Conservation (phyloP, 495 filamentous ascomycete genomes). For the Jackrogersella multiformis region DNA sequence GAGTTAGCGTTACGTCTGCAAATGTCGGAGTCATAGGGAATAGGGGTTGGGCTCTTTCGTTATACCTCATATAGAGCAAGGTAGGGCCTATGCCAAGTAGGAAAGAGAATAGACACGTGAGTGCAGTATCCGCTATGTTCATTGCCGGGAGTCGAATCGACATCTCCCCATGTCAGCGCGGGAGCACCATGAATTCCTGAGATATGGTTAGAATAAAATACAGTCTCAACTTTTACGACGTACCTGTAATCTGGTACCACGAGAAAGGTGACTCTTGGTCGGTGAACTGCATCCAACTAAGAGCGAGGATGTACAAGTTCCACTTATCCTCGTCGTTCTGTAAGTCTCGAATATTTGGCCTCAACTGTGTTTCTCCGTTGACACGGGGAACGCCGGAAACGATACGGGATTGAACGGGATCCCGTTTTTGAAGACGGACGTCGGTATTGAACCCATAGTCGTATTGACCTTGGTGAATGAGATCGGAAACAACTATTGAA, state of each 20-base stretch:
- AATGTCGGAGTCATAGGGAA: not conserved
- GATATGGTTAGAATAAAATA: constrained; percentile 25
- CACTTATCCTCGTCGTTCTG: constrained; percentile 65
- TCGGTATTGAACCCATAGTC: constrained; percentile 54
- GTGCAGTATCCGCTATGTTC: constrained; percentile 68
- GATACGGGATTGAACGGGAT: constrained; percentile 40
- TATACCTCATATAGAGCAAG: constrained; percentile 71
- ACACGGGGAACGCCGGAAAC: constrained; percentile 40
- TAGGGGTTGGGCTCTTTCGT: not conserved
- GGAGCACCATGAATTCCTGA: constrained; percentile 73
- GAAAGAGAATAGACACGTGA: constrained; percentile 72
- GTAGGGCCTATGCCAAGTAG: constrained; percentile 78
- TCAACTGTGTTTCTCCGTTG: constrained; percentile 40
- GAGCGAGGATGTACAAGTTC: constrained; percentile 67
- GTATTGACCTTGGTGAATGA: constrained; percentile 41
- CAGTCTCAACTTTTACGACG: constrained; percentile 20
- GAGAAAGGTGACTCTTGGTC: constrained; percentile 62
- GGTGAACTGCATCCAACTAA: constrained; percentile 63
- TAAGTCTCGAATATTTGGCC: constrained; percentile 65
- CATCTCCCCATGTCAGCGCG: constrained; percentile 64
- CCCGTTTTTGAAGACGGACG: constrained; percentile 37
- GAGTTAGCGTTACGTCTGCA: constrained; percentile 7
- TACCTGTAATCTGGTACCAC: constrained; percentile 70
- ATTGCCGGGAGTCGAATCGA: constrained; percentile 56
- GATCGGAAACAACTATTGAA: constrained; percentile 20